phyloP scores from a whole-genome alignment of 768 basidiomycete genomes.

The Rhizopogon roseolus region DNA sequence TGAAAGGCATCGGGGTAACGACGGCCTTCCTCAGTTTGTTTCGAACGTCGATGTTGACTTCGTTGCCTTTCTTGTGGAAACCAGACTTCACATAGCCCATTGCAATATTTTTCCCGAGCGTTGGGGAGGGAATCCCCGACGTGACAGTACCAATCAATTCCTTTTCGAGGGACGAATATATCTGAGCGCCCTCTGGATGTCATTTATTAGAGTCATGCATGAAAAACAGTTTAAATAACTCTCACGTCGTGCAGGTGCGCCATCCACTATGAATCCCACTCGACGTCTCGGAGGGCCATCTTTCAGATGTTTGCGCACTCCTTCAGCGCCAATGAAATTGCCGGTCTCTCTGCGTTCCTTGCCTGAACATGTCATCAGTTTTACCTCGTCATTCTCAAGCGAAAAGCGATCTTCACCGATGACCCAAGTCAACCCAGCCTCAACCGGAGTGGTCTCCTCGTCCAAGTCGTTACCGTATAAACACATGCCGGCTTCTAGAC shows the following conservation, averaged over 20 bases:
- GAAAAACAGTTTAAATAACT: not conserved
- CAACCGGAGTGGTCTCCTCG: slow-evolving; percentile 80
- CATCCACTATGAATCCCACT: slow-evolving; percentile 80
- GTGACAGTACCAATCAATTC: slow-evolving; percentile 77
- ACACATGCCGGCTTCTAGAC: slow-evolving; percentile 96
- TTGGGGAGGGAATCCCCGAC: slow-evolving; percentile 94
- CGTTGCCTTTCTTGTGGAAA: slow-evolving; percentile 87
- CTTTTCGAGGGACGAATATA: slow-evolving; percentile 50
- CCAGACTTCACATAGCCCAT: slow-evolving; percentile 89
- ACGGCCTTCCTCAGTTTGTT: slow-evolving; percentile 72
- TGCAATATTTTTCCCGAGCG: slow-evolving; percentile 85
- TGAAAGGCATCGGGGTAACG: slow-evolving; percentile 84
- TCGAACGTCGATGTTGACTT: slow-evolving; percentile 80
- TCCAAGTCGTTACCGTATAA: slow-evolving; percentile 93
- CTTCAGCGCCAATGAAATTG: slow-evolving; percentile 75
- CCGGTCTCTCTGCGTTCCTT: slow-evolving; percentile 74
- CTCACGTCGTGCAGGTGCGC: slow-evolving; percentile 81
- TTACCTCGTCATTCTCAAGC: not conserved
- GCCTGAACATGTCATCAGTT: slow-evolving; percentile 35
- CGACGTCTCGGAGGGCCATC: slow-evolving; percentile 73
- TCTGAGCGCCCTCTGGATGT: slow-evolving; percentile 68
- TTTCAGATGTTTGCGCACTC: slow-evolving; percentile 70
- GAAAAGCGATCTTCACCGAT: slow-evolving; percentile 55
- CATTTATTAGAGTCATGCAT: not conserved
- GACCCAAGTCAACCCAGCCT: slow-evolving; percentile 91